Percentiles rank a stretch among this genome's conserved stretches.
These are phyloP conservation scores for Nigrograna mackinnonii DNA, from an alignment of 2,329 filamentous ascomycete genomes.

Conservation along the genomic window DNA sequence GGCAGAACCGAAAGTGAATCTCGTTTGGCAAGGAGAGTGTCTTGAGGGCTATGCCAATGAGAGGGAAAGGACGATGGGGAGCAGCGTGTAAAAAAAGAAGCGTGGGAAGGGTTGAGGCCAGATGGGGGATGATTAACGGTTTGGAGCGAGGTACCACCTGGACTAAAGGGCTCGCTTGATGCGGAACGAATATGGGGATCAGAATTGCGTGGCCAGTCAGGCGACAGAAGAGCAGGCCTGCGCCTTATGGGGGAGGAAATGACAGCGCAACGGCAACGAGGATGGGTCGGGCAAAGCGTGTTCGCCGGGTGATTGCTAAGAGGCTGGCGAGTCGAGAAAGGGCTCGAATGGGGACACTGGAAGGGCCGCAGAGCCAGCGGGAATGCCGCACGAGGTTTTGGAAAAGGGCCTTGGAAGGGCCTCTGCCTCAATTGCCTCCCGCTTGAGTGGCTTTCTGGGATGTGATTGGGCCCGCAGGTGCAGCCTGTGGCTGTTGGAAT, in stretches of 20 bases:
- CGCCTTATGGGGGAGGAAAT: slow-evolving; percentile 35
- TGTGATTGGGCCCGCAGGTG: slow-evolving; percentile 31
- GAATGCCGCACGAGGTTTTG: slow-evolving; percentile 34
- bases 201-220: slow-evolving; percentile 38
- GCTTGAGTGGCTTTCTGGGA: slow-evolving; percentile 12
- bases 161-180: slow-evolving; percentile 39
- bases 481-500: slow-evolving; percentile 25
- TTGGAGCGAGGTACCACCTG: slow-evolving; percentile 29
- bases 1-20: slow-evolving; percentile 29
- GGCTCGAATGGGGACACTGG: slow-evolving; percentile 19
- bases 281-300: slow-evolving; percentile 27
- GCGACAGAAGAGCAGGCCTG: slow-evolving; percentile 25
- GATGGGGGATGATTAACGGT: slow-evolving; percentile 38
- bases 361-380: slow-evolving; percentile 21
- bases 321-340: slow-evolving; percentile 23
- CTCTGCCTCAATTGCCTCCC: slow-evolving; percentile 40
- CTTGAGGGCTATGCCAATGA: slow-evolving; percentile 34
- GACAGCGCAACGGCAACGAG: slow-evolving; percentile 33
- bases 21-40: slow-evolving; percentile 19
- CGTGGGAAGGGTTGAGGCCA: slow-evolving; percentile 22
- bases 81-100: slow-evolving; percentile 41
- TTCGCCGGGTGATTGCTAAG: slow-evolving; percentile 21
- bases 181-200: slow-evolving; percentile 41
- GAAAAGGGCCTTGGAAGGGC: slow-evolving; percentile 26
- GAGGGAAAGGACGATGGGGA: slow-evolving; percentile 26